Evolutionary conservation across 352 stramenopile genomes (phyloP).

Genomic region (Peronospora tabacina): DNA sequence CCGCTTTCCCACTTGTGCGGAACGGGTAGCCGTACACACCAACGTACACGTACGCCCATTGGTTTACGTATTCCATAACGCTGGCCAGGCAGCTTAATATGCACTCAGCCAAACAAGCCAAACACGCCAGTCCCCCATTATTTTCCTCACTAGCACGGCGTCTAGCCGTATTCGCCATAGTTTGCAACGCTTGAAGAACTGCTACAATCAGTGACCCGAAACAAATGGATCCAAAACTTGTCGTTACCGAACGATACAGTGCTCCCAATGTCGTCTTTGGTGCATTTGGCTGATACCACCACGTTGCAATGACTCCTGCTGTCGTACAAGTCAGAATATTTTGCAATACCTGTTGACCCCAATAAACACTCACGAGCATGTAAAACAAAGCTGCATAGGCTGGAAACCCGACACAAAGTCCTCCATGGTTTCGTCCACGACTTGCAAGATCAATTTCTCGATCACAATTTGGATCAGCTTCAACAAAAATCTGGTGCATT

Average conservation of each 20-base stretch:
- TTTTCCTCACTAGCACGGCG: slow-evolving; percentile 68
- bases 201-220: slow-evolving; percentile 85
- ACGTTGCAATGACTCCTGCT: slow-evolving; percentile 68
- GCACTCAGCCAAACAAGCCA: slow-evolving; percentile 84
- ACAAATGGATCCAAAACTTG: slow-evolving; percentile 74
- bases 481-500: slow-evolving; percentile 66
- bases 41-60: slow-evolving; percentile 87
- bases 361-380: slow-evolving; percentile 79
- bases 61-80: slow-evolving; percentile 88
- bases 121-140: slow-evolving; percentile 62
- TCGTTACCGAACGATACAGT: slow-evolving; percentile 75
- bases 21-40: slow-evolving; percentile 87
- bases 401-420: slow-evolving; percentile 52
- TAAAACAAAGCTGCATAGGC: slow-evolving; percentile 66
- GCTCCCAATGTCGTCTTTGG: slow-evolving; percentile 53
- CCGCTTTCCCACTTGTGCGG: slow-evolving; percentile 74
- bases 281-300: slow-evolving; percentile 71
- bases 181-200: slow-evolving; percentile 70
- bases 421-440: slow-evolving; percentile 26
- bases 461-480: slow-evolving; percentile 55
- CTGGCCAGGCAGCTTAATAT: slow-evolving; percentile 77
- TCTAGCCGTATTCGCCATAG: slow-evolving; percentile 61
- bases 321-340: slow-evolving; percentile 81
- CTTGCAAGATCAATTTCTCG: slow-evolving; percentile 31
- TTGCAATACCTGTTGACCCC: slow-evolving; percentile 77